Evolutionary conservation across 2,329 filamentous ascomycete species (phyloP), one percentile per base, ranked within the genome.

Genomic region (Emergomyces pasteurianus): DNA sequence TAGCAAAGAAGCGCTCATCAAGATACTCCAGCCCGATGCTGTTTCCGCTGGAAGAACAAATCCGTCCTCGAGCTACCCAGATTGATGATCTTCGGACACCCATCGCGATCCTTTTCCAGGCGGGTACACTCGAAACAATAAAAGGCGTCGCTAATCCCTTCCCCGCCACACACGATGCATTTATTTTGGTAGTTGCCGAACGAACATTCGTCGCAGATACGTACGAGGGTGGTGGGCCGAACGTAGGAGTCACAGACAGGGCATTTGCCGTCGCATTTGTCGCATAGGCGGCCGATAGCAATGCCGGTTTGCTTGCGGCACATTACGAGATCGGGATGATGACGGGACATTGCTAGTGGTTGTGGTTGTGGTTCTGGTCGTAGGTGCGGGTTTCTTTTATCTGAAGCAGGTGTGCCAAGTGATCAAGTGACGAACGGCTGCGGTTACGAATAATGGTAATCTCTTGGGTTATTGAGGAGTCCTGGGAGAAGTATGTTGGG

Each of bases 141-240:
- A 77, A 97, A 97, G 57, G 94, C 94, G 74, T 99, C 94, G 40
- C 89, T 94, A 74, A 99, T 99, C 36, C 94, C 94, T 78, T 97
- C 94, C 69, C 94, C 94, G 74, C 94, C 94, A 77, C 94, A 99
- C 50, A 99, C 94, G 67, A 99, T 91, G 74, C 94, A 99, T 77
- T 99, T 99, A 81, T 99, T 99, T 79, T 97, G 94, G 81, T 96
- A 99, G 82, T 99, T 99, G 72, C 94, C 94, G 75, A 99, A 99
- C 74, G 89, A 92, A 82, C 94, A 99, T 79, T 99, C 94, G 80
- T 99, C 94, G 81, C 94, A 99, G 79, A 99, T 97, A 71, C 92
- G 90, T 63, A 95, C 94, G 61, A 97, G 87, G 9, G 94, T 97
- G 34, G 94, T 99, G 14, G 94, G 94, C 18, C 94, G 92, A 65